These are phyloP conservation scores for Colletotrichum sp. DNA, from an alignment of 2,329 filamentous ascomycete species.

Conservation along the genomic window DNA sequence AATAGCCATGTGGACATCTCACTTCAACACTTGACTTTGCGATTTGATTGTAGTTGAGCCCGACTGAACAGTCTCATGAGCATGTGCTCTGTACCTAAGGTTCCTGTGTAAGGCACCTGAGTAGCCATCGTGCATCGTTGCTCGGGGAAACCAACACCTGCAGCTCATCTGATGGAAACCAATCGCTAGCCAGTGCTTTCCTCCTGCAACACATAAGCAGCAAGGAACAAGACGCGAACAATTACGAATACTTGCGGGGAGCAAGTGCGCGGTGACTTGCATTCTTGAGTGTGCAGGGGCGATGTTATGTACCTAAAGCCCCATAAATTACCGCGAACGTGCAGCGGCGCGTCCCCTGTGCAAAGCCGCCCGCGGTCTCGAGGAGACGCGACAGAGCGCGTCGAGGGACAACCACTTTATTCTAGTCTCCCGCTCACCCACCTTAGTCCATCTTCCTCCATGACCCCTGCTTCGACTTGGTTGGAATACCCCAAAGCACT, in stretches of 20 bases:
- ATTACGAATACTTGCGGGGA: not conserved
- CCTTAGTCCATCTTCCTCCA: not conserved
- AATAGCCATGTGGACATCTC: not conserved
- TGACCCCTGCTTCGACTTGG: constrained; percentile 3
- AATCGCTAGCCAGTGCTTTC: not conserved
- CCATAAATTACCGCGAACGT: not conserved
- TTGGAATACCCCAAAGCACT: not conserved
- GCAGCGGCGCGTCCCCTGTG: constrained; percentile 5
- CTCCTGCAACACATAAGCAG: not conserved
- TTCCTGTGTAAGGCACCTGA: not conserved
- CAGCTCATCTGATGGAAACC: not conserved
- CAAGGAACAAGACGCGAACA: not conserved
- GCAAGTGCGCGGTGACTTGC: not conserved
- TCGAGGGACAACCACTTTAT: constrained; percentile 19
- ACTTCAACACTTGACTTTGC: not conserved
- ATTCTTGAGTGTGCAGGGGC: not conserved
- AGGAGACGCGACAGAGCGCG: not conserved
- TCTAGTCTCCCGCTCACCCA: not conserved
- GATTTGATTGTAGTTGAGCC: not conserved
- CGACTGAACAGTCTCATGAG: not conserved
- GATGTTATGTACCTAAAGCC: not conserved
- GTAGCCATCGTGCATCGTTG: not conserved
- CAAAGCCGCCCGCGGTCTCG: not conserved
- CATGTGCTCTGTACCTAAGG: not conserved
- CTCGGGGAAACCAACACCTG: not conserved